Evolutionary conservation across 2,329 filamentous ascomycete species (phyloP), one percentile per base, ranked within the genome.

Genomic region (Epichloe typhina): DNA sequence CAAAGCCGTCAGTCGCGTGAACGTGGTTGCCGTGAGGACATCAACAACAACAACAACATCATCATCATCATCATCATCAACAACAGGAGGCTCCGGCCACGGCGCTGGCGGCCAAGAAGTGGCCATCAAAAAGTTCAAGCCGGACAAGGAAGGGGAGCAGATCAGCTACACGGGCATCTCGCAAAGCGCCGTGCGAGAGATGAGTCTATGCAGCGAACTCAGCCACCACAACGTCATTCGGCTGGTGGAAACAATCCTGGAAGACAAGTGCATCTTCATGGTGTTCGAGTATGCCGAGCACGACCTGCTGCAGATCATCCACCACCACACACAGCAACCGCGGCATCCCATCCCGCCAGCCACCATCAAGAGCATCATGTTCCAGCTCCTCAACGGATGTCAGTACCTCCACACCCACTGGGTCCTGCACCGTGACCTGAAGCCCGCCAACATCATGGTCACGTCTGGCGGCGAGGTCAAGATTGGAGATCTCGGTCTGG

Each of bases 91-190:
- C 26, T 31, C 8, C 26, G 37, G 50, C 37, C 44, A 40, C 77
- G 85, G 71, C 52, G 56, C 56, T 80, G 82, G 59, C 73, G 83
- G 65, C 70, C 80, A 48, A 55, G 88, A 95, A 62, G 96, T 95
- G 64, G 93, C 93, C 59, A 98, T 98, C 73, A 98, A 98, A 98
- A 98, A 98, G 79, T 95, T 96, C 79, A 96, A 96, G 73, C 90
- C 90, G 7, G 93, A 98, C 69, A 98, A 97, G 71, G 93, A 98
- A 69, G 93, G 93, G 52, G 93, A 98, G 67, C 80, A 86, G 60
- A 74, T 96, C 45, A 86, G 94, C 61, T 98, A 98, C 68, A 97
- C 93, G 0, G 93, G 93, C 54, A 95, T 98, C 57, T 97, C 93
- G 0, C 93, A 98, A 67, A 96, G 90, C 13, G 93, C 93, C 4